Percentiles rank a stretch among this genome's conserved stretches.
Conservation (phyloP, 202 grass and related monocot genomes). For the Schoenoplectus triqueter region DNA sequence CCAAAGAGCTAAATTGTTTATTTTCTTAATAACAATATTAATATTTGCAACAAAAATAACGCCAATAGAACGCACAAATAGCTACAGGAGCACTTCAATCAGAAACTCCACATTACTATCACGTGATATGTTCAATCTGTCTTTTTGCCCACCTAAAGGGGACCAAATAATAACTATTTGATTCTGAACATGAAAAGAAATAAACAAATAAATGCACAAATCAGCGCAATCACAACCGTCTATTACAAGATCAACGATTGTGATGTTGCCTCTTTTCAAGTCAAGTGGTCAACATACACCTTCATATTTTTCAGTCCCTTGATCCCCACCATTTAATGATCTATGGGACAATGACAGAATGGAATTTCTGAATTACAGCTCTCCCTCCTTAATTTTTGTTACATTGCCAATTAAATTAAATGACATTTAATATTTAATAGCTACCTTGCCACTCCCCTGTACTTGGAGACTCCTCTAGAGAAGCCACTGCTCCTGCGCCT, state of each 20-base stretch:
- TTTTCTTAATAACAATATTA: background rate
- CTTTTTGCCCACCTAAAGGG: conserved; percentile 5
- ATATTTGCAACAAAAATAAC: background rate
- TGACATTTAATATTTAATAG: conserved; percentile 13
- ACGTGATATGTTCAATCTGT: conserved; percentile 34
- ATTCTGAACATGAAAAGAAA: background rate
- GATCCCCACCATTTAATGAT: conserved; percentile 23
- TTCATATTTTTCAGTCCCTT: background rate
- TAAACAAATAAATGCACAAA: background rate
- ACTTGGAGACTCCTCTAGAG: conserved; percentile 95
- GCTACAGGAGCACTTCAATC: conserved; percentile 5
- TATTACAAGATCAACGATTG: background rate
- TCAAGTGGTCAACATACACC: background rate
- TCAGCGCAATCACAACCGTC: background rate
- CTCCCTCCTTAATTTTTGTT: background rate
- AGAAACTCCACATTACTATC: conserved; percentile 20
- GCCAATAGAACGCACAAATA: background rate
- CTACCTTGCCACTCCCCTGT: conserved; percentile 94
- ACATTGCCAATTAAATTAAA: background rate
- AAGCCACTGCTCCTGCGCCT: conserved; percentile 92
- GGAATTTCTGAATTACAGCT: too few species aligned
- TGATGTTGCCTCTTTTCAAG: background rate
- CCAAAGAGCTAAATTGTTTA: background rate
- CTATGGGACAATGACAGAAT: background rate
- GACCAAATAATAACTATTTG: background rate